Conservation (phyloP, 78 protist genomes). For the Neovahlkampfia damariscottae region DNA sequence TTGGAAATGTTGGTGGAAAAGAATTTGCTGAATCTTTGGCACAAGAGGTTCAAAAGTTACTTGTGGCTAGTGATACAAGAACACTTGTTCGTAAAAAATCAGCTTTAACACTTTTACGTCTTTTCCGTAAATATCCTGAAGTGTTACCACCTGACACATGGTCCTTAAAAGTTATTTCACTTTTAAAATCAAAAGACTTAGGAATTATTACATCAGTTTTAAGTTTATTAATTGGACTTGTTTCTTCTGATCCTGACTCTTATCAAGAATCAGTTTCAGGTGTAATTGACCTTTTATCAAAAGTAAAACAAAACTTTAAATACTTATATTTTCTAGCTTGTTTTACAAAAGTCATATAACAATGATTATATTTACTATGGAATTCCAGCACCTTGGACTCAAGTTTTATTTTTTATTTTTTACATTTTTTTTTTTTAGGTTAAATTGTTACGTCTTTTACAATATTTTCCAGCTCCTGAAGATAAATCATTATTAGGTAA, state of each 20-base stretch:
- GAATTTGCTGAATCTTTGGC: slow-evolving; percentile 85
- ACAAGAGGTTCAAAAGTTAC: slow-evolving; percentile 56
- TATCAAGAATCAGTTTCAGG: slow-evolving; percentile 20
- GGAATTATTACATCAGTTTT: slow-evolving; percentile 63
- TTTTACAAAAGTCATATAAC: slow-evolving; percentile 37
- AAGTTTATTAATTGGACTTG: slow-evolving; percentile 51
- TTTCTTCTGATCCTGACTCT: neutral
- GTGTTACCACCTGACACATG: slow-evolving; percentile 1
- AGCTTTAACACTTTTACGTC: slow-evolving; percentile 79
- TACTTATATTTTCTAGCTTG: neutral
- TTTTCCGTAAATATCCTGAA: slow-evolving; percentile 73
- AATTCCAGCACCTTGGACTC: slow-evolving; percentile 79
- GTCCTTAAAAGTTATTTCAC: slow-evolving; percentile 22
- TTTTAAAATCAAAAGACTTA: slow-evolving; percentile 52
- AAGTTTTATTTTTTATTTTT: neutral
- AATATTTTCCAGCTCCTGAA: slow-evolving; percentile 67
- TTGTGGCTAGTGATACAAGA: slow-evolving; percentile 23
- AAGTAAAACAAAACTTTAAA: no score
- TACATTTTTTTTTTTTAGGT: slow-evolving; percentile 65
- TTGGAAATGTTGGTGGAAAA: slow-evolving; percentile 86
- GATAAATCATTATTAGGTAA: slow-evolving; percentile 3
- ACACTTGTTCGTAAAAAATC: slow-evolving; percentile 65
- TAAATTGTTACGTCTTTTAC: slow-evolving; percentile 77
- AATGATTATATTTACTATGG: slow-evolving; percentile 81
- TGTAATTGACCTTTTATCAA: slow-evolving; percentile 36